Base-by-base conservation (phyloP, 2,329 filamentous ascomycete species). In the Alternaria sp. region DNA sequence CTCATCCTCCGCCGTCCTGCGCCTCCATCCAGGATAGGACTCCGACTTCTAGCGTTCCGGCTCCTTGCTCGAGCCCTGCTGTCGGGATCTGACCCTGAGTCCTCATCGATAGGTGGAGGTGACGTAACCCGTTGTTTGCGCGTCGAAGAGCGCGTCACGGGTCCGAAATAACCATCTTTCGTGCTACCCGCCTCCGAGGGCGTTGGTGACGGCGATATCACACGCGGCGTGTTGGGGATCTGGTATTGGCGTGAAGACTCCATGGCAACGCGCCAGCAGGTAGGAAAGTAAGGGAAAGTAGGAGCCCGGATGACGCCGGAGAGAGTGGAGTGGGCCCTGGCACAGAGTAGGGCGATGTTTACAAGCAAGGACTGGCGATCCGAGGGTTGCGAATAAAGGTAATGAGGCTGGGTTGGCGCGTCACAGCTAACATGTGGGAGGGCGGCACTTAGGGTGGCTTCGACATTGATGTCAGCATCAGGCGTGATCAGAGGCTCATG, bases 171-270 rank as follows among this genome's bases (percentile, higher is more conserved):
- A 65, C 86, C 86, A 76, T 90, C 82, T 68, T 77, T 80, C 21
- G 67, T 86, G 69, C 85, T 85, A 26, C 69, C 72, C 45, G 76
- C 76, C 62, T 82, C 81, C 21, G 77, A 79, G 71, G 84, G 84
- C 30, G 78, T 78, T 44, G 94, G 93, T 59, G 93, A 96, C 44
- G 94, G 93, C 12, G 93, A 96, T 71, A 96, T 96, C 71, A 97
- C 92, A 75, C 93, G 90, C 74, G 93, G 93, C 60, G 91, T 96
- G 61, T 87, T 87, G 61, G 94, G 93, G 61, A 96, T 84, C 70
- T 84, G 83, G 67, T 87, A 83, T 72, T 83, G 82, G 51, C 83
- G 81, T 78, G 86, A 86, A 47, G 80, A 70, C 62, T 79, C 75
- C 72, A 83, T 83, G 64, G 77, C 76, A 57, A 72, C 69, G 57